Percentiles rank a stretch among this genome's conserved stretches.
phyloP scores from a whole-genome alignment of 2,329 filamentous ascomycete species.

The Colletotrichum spinosum region DNA sequence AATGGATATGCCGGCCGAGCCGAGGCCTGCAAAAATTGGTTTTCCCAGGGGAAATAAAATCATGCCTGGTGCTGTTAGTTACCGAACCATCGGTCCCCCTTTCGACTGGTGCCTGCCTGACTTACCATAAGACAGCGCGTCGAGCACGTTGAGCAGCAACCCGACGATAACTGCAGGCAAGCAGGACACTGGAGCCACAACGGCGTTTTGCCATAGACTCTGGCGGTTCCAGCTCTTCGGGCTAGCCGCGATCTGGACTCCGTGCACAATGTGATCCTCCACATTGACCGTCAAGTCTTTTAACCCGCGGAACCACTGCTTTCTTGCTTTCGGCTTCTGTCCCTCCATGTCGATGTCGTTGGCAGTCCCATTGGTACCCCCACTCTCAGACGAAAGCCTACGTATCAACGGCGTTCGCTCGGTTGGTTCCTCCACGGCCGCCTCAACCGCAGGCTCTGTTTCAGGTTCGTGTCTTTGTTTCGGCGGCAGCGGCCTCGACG shows the following conservation, averaged over 20 bases:
- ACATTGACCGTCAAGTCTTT: conserved; percentile 47
- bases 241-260: conserved; percentile 40
- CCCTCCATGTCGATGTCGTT: conserved; percentile 59
- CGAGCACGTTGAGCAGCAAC: conserved; percentile 89
- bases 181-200: conserved; percentile 76
- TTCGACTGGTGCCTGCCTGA: conserved; percentile 21
- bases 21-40: conserved; percentile 85
- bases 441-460: conserved; percentile 23
- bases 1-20: conserved; percentile 95
- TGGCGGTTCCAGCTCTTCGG: conserved; percentile 72
- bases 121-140: conserved; percentile 91
- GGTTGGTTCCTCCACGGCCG: conserved; percentile 40
- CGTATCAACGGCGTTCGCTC: conserved; percentile 63
- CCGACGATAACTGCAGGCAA: conserved; percentile 91
- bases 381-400: conserved; percentile 44
- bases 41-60: conserved; percentile 94
- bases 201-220: conserved; percentile 70
- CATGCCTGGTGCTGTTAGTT: conserved; percentile 69
- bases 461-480: conserved; percentile 26
- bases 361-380: conserved; percentile 41
- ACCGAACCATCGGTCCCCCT: conserved; percentile 19
- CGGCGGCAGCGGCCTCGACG: conserved; percentile 27
- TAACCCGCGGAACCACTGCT: conserved; percentile 50
- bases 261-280: conserved; percentile 46
- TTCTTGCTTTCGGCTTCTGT: conserved; percentile 54